Percentiles rank a stretch among this genome's conserved stretches.
Conservation (phyloP, 2,329 filamentous ascomycete species). For the Scolecobasidium constrictum region DNA sequence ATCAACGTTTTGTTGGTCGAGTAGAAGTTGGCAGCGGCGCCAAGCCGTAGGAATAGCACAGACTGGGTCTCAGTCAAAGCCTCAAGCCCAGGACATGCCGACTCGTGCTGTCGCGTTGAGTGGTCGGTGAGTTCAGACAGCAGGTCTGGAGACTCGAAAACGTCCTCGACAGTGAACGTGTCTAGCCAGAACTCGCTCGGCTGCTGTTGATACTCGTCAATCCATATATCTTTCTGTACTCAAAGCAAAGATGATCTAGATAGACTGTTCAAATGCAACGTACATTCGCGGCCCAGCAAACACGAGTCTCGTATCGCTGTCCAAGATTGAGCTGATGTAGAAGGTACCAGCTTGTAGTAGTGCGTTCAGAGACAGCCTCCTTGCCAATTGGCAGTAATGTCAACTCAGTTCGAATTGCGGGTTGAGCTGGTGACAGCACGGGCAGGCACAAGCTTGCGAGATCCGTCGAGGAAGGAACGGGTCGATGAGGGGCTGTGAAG, state of each 20-base stretch:
- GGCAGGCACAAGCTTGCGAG: constrained; percentile 53
- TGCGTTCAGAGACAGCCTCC: too few relatives aligned
- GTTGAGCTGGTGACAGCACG: constrained; percentile 53
- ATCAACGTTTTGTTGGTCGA: constrained; percentile 65
- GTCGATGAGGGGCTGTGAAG: constrained; percentile 63
- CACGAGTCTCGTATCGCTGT: constrained; percentile 77
- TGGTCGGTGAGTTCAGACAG: constrained; percentile 55
- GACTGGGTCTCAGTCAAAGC: constrained; percentile 30
- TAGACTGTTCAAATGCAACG: constrained; percentile 21
- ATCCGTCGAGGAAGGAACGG: constrained; percentile 28
- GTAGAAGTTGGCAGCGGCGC: constrained; percentile 76
- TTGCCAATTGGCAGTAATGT: too few relatives aligned
- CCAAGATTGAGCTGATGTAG: constrained; percentile 58
- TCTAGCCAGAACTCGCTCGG: constrained; percentile 69
- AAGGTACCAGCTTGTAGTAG: constrained; percentile 75
- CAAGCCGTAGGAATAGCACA: constrained; percentile 60
- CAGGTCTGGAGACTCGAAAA: constrained; percentile 53
- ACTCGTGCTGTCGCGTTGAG: constrained; percentile 39
- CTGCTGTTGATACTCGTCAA: constrained; percentile 47
- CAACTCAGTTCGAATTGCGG: too few relatives aligned
- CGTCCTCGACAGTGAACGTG: constrained; percentile 48
- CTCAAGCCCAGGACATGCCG: constrained; percentile 13
- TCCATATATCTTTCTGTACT: too few relatives aligned
- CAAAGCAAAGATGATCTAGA: not conserved
- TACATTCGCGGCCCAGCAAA: constrained; percentile 92